These are phyloP conservation scores for Epichloe aotearoae DNA, from an alignment of 2,329 filamentous ascomycete genomes.

Conservation along the genomic window DNA sequence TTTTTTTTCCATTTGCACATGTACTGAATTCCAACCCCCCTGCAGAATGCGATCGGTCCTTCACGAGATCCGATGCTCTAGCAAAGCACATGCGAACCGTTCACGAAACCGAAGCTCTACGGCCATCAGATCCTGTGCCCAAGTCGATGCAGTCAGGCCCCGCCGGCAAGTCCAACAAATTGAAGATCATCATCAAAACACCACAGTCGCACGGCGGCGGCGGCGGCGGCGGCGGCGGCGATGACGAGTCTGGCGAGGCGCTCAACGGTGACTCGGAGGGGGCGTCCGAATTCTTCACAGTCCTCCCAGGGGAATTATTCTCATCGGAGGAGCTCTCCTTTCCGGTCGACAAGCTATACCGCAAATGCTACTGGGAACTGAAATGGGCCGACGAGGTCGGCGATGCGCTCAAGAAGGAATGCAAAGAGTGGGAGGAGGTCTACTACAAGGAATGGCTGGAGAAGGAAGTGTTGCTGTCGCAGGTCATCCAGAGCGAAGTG, in stretches of 20 bases:
- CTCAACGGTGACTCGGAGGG: slow-evolving; percentile 38
- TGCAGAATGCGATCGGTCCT: slow-evolving; percentile 89
- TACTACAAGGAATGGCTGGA: slow-evolving; percentile 64
- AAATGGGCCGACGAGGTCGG: slow-evolving; percentile 60
- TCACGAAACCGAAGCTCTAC: slow-evolving; percentile 87
- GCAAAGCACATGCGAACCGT: slow-evolving; percentile 98
- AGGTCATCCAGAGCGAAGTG: slow-evolving; percentile 53
- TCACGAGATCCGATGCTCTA: slow-evolving; percentile 87
- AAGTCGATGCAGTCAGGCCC: slow-evolving; percentile 47
- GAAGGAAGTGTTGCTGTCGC: slow-evolving; percentile 68
- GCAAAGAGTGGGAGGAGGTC: slow-evolving; percentile 50
- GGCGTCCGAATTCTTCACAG: slow-evolving; percentile 44
- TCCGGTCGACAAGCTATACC: slow-evolving; percentile 45
- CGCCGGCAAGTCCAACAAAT: slow-evolving; percentile 34
- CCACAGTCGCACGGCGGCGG: slow-evolving; percentile 43
- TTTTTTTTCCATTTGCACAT: slow-evolving; percentile 7
- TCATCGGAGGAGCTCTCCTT: slow-evolving; percentile 50
- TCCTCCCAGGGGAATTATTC: slow-evolving; percentile 46
- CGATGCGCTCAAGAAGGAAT: slow-evolving; percentile 50
- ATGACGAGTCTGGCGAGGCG: slow-evolving; percentile 40
- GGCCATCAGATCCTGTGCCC: slow-evolving; percentile 63
- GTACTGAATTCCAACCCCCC: background rate
- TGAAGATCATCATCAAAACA: slow-evolving; percentile 53
- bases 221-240: slow-evolving; percentile 27
- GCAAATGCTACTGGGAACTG: slow-evolving; percentile 56